phyloP scores from a whole-genome alignment of 2,329 filamentous ascomycete genomes.

The Dendrostoma leiphaemia region DNA sequence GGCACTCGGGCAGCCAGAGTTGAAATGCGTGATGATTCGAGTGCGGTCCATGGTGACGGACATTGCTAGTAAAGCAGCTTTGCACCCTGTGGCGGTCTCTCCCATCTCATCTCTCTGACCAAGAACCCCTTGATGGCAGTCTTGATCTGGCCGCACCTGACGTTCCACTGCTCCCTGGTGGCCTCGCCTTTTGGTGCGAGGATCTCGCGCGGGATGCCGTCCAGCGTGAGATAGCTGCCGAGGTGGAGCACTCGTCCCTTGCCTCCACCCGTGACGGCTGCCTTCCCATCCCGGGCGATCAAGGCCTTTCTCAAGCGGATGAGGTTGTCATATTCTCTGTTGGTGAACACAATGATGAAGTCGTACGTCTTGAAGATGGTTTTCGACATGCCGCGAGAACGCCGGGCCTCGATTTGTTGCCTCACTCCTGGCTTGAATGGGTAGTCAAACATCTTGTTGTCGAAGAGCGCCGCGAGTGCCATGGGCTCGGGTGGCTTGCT shows the following conservation, averaged over 20 bases:
- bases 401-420: constrained; percentile 10
- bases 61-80: background rate
- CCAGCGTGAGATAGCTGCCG: constrained; percentile 21
- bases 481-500: constrained; percentile 6
- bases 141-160: constrained; percentile 23
- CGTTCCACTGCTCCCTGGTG: constrained; percentile 22
- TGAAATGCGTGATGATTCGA: no score
- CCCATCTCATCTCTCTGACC: constrained; percentile 24
- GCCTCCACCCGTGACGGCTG: constrained; percentile 4
- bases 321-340: constrained; percentile 26
- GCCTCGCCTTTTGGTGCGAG: constrained; percentile 3
- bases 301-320: constrained; percentile 23
- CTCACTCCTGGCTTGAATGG: constrained; percentile 22
- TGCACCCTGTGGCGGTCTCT: constrained; percentile 5
- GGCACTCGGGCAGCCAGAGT: no score
- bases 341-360: constrained; percentile 26
- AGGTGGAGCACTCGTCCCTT: constrained; percentile 27
- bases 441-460: constrained; percentile 24
- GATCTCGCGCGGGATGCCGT: constrained; percentile 13
- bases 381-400: constrained; percentile 21
- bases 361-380: constrained; percentile 25
- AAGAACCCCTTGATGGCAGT: constrained; percentile 24
- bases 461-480: constrained; percentile 25
- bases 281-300: constrained; percentile 9
- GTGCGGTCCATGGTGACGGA: no score